phyloP scores from a whole-genome alignment of 768 basidiomycete species.

The Russula lepida region DNA sequence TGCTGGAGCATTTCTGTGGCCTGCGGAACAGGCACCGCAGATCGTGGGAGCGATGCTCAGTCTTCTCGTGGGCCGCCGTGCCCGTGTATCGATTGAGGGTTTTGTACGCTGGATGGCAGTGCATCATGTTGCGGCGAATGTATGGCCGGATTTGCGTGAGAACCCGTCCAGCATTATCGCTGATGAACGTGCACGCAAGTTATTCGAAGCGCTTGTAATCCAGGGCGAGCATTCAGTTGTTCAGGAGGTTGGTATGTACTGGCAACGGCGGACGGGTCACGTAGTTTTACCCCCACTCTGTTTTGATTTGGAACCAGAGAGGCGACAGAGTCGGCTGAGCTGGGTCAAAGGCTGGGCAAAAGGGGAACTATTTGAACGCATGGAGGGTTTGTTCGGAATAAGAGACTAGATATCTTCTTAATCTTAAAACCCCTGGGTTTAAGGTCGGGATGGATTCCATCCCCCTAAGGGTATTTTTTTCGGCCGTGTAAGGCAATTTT shows the following conservation, averaged over 20 bases:
- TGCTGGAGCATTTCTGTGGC: conserved; percentile 59
- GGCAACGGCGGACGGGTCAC: conserved; percentile 34
- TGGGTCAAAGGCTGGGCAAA: conserved; percentile 23
- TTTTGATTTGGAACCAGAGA: conserved; percentile 29
- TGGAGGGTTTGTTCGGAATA: conserved; percentile 19
- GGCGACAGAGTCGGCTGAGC: conserved; percentile 19
- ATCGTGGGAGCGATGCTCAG: conserved; percentile 57
- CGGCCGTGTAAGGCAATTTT: too few species aligned
- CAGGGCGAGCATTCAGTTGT: conserved; percentile 44
- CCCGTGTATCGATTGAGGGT: conserved; percentile 35
- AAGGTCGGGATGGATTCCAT: too few species aligned
- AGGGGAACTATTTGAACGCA: conserved; percentile 19
- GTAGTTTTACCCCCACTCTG: conserved; percentile 44
- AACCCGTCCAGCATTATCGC: conserved; percentile 14
- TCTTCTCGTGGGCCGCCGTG: conserved; percentile 34
- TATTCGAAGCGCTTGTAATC: conserved; percentile 44
- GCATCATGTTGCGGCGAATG: conserved; percentile 68
- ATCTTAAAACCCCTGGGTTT: too few species aligned
- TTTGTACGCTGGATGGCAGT: conserved; percentile 62
- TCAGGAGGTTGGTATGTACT: conserved; percentile 49
- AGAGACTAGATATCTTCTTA: too few species aligned
- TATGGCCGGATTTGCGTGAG: conserved; percentile 56
- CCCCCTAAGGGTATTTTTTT: too few species aligned
- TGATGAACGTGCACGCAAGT: conserved; percentile 32
- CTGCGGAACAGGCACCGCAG: conserved; percentile 53